phyloP scores from a whole-genome alignment of 1,139 yeast genomes.

The Debaryomyces subglobosus region DNA sequence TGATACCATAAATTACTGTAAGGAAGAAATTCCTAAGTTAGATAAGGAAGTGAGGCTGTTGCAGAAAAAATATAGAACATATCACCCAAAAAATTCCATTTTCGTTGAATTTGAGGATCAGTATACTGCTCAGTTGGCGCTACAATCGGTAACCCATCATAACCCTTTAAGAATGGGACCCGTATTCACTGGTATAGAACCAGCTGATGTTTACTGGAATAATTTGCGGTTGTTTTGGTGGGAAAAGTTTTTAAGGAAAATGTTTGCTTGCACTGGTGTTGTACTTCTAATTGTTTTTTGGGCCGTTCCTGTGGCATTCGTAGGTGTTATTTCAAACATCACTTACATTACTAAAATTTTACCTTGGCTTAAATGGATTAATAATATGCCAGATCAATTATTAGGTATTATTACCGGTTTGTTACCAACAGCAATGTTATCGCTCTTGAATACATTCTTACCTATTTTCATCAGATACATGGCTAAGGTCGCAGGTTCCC shows the following conservation, averaged over 20 bases:
- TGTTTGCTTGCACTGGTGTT: slow-evolving; percentile 63
- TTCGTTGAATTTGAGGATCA: slow-evolving; percentile 75
- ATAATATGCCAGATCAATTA: slow-evolving; percentile 58
- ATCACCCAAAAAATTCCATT: slow-evolving; percentile 56
- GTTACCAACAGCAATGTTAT: slow-evolving; percentile 68
- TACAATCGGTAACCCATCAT: slow-evolving; percentile 59
- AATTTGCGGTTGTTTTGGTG: slow-evolving; percentile 82
- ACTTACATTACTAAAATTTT: slow-evolving; percentile 63
- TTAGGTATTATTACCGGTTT: slow-evolving; percentile 76
- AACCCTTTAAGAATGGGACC: slow-evolving; percentile 54
- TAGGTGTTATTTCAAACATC: slow-evolving; percentile 77
- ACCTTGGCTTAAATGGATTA: slow-evolving; percentile 64
- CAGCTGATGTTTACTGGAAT: slow-evolving; percentile 66
- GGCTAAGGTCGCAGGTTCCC: slow-evolving; percentile 69
- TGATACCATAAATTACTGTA: slow-evolving; percentile 62
- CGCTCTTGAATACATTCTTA: slow-evolving; percentile 70
- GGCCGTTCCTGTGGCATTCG: slow-evolving; percentile 87
- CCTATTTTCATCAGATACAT: slow-evolving; percentile 77
- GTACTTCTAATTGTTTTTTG: slow-evolving; percentile 66
- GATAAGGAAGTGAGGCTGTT: slow-evolving; percentile 55
- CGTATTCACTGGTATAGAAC: slow-evolving; percentile 58
- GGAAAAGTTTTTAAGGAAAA: slow-evolving; percentile 67
- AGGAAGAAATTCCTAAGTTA: slow-evolving; percentile 55
- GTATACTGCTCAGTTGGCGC: slow-evolving; percentile 70
- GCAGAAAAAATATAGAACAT: slow-evolving; percentile 50